Evolutionary conservation across 345 rosid species (phyloP).

Genomic region (Murraya koenigii): DNA sequence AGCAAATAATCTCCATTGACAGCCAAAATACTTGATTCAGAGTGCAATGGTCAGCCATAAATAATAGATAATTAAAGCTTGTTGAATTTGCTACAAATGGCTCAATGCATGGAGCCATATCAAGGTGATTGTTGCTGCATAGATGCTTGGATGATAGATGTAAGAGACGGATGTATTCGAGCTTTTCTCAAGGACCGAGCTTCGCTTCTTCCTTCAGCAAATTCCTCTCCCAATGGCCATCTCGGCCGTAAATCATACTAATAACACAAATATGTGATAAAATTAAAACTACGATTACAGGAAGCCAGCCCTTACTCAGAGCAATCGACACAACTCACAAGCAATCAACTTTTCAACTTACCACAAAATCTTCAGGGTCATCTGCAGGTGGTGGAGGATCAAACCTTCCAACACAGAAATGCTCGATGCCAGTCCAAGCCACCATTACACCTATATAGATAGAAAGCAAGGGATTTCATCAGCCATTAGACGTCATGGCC

Average conservation of each 20-base stretch:
- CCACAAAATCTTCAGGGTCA: constrained; percentile 75
- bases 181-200: constrained; percentile 79
- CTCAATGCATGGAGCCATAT: not conserved
- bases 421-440: constrained; percentile 99
- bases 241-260: constrained; percentile 90
- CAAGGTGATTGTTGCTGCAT: constrained; percentile 12
- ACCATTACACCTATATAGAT: constrained; percentile 77
- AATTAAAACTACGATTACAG: not conserved
- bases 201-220: constrained; percentile 72
- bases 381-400: constrained; percentile 86
- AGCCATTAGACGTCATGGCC: not conserved
- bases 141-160: constrained; percentile 74
- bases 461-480: constrained; percentile 10
- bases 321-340: no score
- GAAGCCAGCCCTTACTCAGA: not conserved
- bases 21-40: not conserved
- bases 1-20: not conserved
- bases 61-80: not conserved
- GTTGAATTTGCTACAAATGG: constrained; percentile 2
- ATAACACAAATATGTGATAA: constrained; percentile 5
- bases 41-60: not conserved
- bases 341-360: constrained; percentile 21
- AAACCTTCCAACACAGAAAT: constrained; percentile 79
- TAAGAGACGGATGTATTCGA: constrained; percentile 81
- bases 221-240: constrained; percentile 94